Evolutionary conservation across 345 rosid genomes (phyloP), one percentile per base, ranked within the genome.

Genomic region (Aegle marmelos): DNA sequence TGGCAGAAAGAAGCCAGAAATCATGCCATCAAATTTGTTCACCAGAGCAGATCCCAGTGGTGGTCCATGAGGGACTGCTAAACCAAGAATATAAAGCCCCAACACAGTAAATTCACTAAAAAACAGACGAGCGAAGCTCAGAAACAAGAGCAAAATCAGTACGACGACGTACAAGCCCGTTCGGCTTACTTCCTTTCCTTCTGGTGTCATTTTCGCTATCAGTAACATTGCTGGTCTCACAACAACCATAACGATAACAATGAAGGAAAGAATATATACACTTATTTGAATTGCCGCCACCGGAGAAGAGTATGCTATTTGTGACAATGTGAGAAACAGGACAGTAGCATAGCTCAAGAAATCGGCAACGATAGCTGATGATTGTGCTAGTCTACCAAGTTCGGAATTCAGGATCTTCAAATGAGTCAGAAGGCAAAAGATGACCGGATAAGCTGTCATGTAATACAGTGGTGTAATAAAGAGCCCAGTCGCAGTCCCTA

Each of bases 21-120:
- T 66, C 33, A 64, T 28, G 10, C 61, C 6, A 6, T 82, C 85
- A 67, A 79, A 77, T 64, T 79, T 82, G 4, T 79, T 68, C 59
- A 76, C 82, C 3, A 82, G 4, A 14, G 82, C 80, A 8, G 85
- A 70, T 22, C 85, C 85, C 54, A 79, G 6, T 0, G 83, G 83
- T 5, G 85, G 85, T n/a, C 78, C 83, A 5, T 70, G 71, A 3
- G 85, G 83, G 27, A 76, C 74, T 5, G 60, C 70, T 5, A 82
- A 27, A 31, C 83, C 83, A 2, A 76, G 33, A 54, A 77, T 9
- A 67, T 72, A 83, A 16, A 81, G 33, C 13, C 74, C 74, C 13
- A 65, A 21, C 21, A 76, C 1, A 9, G 16, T 13, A 36, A n/a
- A 76, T 41, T 31, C 53, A 2, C 24, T n/a, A 45, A 5, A 67